Evolutionary conservation across 148 eudicot genomes (phyloP).

Genomic region (Agrostemma githago): DNA sequence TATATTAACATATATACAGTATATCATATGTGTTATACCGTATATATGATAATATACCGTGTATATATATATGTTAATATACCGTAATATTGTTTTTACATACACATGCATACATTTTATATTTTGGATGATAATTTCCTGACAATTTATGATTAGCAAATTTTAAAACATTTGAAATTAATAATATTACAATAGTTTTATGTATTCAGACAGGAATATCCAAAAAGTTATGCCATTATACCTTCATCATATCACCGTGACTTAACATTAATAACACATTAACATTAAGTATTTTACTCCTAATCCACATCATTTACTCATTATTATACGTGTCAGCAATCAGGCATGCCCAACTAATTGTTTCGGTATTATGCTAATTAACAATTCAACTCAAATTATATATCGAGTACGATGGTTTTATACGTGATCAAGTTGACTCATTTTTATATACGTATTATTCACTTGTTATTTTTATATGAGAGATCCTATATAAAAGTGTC

Average conservation of each 20-base stretch:
- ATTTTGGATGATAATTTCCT: not conserved
- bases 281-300: not conserved
- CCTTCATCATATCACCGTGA: conserved; percentile 19
- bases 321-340: conserved; percentile 11
- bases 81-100: too few relatives aligned
- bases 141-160: conserved; percentile 10
- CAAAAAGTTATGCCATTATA: conserved; percentile 17
- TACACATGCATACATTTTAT: not conserved
- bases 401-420: too few relatives aligned
- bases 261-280: not conserved
- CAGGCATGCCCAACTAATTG: not conserved
- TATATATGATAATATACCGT: too few relatives aligned
- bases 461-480: too few relatives aligned
- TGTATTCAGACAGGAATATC: conserved; percentile 22
- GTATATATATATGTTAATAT: too few relatives aligned
- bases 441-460: too few relatives aligned
- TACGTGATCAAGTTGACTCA: too few relatives aligned
- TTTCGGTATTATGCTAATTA: not conserved
- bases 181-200: not conserved
- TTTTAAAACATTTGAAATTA: not conserved
- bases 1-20: too few relatives aligned
- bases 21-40: too few relatives aligned
- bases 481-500: too few relatives aligned
- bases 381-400: not conserved
- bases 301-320: conserved; percentile 7